These are phyloP conservation scores for Yamadazyma friedrichii DNA, from an alignment of 1,139 yeast genomes.

Conservation along the genomic window DNA sequence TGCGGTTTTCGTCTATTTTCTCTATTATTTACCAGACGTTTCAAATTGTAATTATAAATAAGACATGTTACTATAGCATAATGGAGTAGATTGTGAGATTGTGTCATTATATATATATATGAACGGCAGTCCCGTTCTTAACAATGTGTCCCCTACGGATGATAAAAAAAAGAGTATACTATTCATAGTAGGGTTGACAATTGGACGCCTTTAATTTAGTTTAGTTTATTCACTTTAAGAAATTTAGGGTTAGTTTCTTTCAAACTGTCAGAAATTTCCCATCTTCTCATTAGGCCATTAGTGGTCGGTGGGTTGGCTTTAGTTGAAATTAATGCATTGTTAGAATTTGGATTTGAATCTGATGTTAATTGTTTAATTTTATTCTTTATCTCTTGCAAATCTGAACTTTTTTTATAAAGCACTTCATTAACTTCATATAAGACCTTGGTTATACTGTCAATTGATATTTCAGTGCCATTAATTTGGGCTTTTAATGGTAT, in stretches of 20 bases:
- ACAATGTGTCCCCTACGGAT: no score
- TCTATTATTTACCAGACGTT: background rate
- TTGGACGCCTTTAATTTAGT: background rate
- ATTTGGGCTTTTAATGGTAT: conserved; percentile 27
- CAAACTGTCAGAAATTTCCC: conserved; percentile 5
- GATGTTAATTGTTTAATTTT: background rate
- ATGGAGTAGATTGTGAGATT: no score
- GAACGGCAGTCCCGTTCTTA: no score
- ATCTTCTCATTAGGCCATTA: conserved; percentile 6
- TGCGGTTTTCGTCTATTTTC: background rate
- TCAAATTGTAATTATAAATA: background rate
- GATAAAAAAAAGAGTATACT: no score
- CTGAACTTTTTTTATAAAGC: conserved; percentile 7
- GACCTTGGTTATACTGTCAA: conserved; percentile 22
- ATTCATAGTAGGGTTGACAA: background rate
- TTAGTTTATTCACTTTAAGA: background rate
- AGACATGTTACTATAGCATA: no score
- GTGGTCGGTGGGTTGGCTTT: background rate
- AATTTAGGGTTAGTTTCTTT: background rate
- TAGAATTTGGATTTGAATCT: background rate
- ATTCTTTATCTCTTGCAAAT: background rate
- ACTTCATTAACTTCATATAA: conserved; percentile 23
- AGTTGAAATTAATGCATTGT: background rate
- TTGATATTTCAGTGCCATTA: conserved; percentile 13
- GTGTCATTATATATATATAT: no score